Conservation (phyloP, 352 stramenopile genomes). For the Globisporangium sylvaticum region DNA sequence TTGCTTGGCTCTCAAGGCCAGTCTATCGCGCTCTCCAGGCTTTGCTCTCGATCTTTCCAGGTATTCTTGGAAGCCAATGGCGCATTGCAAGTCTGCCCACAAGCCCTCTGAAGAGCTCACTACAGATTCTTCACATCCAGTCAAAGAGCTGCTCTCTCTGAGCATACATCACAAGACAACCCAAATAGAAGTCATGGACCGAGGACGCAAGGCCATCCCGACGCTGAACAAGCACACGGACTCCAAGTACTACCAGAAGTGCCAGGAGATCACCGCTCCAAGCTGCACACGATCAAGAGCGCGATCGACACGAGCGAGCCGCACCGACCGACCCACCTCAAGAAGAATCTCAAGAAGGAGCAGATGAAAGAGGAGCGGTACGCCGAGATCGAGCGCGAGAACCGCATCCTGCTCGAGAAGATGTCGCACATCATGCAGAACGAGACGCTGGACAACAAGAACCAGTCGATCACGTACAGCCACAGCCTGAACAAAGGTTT, state of each 20-base stretch:
- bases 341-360: constrained; percentile 96
- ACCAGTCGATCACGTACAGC: constrained; percentile 64
- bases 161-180: neutral
- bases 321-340: constrained; percentile 88
- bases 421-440: constrained; percentile 96
- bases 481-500: constrained; percentile 84
- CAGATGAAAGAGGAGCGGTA: constrained; percentile 95
- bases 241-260: constrained; percentile 84
- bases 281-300: constrained; percentile 89
- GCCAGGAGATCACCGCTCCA: constrained; percentile 81
- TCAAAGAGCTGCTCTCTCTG: constrained; percentile 2
- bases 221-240: constrained; percentile 88
- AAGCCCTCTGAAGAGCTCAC: constrained; percentile 1
- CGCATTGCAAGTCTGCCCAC: neutral
- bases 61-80: neutral
- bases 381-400: constrained; percentile 95
- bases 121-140: constrained; percentile 4
- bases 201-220: constrained; percentile 78
- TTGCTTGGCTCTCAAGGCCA: neutral
- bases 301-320: constrained; percentile 93
- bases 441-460: constrained; percentile 85
- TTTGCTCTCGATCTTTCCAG: neutral
- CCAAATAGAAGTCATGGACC: constrained; percentile 48
- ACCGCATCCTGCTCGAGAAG: constrained; percentile 95
- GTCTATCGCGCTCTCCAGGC: neutral